Evolutionary conservation across 2,329 filamentous ascomycete genomes (phyloP), one percentile per base, ranked within the genome.

Genomic region (Microsporum ferrugineum): DNA sequence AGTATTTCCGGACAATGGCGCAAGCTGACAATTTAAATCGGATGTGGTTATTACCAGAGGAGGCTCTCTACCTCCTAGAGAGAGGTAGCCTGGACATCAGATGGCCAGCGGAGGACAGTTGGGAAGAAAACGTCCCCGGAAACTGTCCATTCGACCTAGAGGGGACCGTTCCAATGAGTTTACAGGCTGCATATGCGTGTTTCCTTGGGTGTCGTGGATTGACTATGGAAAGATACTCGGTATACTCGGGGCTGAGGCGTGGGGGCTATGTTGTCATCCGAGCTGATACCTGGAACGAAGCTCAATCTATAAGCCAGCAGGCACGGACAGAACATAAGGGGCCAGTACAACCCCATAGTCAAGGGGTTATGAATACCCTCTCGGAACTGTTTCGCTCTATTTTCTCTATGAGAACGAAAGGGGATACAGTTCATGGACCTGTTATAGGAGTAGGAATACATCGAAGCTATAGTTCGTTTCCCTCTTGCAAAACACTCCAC

Each of bases 51-150:
- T 73, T 96, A 43, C 92, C 92, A 0, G 94, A 99, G 71, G 94
- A 99, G 74, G 89, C 91, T 4, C 79, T 99, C 59, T 96, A 91
- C 69, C 73, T 96, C 64, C 79, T 97, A 6, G 94, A 99, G 77
- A 80, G 94, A 68, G 94, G 92, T 0, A 91, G 84, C 55, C 69
- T 97, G 68, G 90, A 97, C 72, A 81, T 96, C 45, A 86, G 91
- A 79, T 96, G 89, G 89, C 89, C 89, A 1, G 74, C 76, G 51
- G 66, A 66, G 8, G 66, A 79, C 47, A 29, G 57, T 33, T 47
- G 64, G 62, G 2, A 61, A 58, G 36, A 51, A 43, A 53, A 58
- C 60, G 60, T 17, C 67, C 69, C 17, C 63, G 75, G 34, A 77
- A 56, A 39, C 36, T 14, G n/a, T 41, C 2, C 43, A 14, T 59